Evolutionary conservation across 352 stramenopile species (phyloP).

Genomic region (Plasmopara muralis): DNA sequence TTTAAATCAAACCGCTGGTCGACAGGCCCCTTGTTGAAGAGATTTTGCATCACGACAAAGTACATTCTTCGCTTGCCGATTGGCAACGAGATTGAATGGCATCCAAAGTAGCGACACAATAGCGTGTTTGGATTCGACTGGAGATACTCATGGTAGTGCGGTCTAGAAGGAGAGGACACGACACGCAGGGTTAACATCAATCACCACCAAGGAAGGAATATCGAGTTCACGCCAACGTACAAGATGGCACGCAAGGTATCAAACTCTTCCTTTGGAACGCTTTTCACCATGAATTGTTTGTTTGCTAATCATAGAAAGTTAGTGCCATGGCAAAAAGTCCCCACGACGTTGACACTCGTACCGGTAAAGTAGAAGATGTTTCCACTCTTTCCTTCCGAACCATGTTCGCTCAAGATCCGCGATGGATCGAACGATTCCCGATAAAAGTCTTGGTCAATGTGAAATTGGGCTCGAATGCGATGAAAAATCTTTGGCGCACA

Average conservation of each 20-base stretch:
- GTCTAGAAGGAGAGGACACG: slow-evolving; percentile 15
- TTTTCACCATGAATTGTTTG: slow-evolving; percentile 87
- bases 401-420: slow-evolving; percentile 69
- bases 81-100: slow-evolving; percentile 78
- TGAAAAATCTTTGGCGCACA: slow-evolving; percentile 77
- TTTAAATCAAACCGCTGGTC: slow-evolving; percentile 81
- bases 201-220: not conserved
- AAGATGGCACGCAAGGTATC: slow-evolving; percentile 74
- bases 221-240: slow-evolving; percentile 15
- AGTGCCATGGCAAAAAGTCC: not conserved
- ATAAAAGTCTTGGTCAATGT: slow-evolving; percentile 61
- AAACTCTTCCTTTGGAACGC: slow-evolving; percentile 79
- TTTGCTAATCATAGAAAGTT: slow-evolving; percentile 36
- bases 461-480: slow-evolving; percentile 66
- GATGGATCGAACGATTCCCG: slow-evolving; percentile 69
- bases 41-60: slow-evolving; percentile 86
- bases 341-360: slow-evolving; percentile 3
- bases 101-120: slow-evolving; percentile 79
- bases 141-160: slow-evolving; percentile 76
- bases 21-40: slow-evolving; percentile 75
- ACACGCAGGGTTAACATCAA: not conserved
- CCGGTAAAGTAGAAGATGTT: slow-evolving; percentile 87
- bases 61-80: slow-evolving; percentile 82
- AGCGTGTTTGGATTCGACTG: slow-evolving; percentile 65
- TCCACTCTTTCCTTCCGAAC: slow-evolving; percentile 76